These are phyloP conservation scores for Tuber umbilicatum DNA, from an alignment of 495 filamentous ascomycete species.

Conservation along the genomic window DNA sequence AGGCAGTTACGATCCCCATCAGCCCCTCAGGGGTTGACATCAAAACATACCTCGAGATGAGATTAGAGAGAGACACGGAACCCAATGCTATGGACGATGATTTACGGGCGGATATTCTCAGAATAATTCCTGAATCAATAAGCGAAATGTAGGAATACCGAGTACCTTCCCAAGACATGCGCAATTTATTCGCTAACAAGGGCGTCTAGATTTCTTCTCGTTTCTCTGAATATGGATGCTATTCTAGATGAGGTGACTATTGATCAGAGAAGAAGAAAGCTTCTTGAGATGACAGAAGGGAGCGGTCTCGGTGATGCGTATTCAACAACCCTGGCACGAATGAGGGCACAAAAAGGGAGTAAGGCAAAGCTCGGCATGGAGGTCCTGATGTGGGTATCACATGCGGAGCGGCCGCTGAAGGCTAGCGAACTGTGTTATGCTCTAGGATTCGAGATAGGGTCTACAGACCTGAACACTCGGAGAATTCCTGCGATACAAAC, in stretches of 20 bases:
- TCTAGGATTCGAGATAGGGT: not conserved
- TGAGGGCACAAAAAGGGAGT: not conserved
- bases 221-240: not conserved
- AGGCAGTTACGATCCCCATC: not conserved
- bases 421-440: not conserved
- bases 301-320: not conserved
- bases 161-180: not conserved
- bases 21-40: not conserved
- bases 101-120: not conserved
- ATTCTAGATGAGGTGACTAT: not conserved
- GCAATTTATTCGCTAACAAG: not conserved
- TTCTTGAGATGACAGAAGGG: not conserved
- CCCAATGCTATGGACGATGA: not conserved
- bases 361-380: not conserved
- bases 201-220: not conserved
- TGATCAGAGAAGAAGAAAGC: not conserved
- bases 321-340: not conserved
- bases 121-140: not conserved
- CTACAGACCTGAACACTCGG: not conserved
- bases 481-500: not conserved
- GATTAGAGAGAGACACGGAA: not conserved
- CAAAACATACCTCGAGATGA: not conserved
- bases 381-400: not conserved
- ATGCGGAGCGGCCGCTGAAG: not conserved
- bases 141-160: not conserved